Evolutionary conservation across 2,329 filamentous ascomycete species (phyloP).

Genomic region (Diaporthe citrichinensis): DNA sequence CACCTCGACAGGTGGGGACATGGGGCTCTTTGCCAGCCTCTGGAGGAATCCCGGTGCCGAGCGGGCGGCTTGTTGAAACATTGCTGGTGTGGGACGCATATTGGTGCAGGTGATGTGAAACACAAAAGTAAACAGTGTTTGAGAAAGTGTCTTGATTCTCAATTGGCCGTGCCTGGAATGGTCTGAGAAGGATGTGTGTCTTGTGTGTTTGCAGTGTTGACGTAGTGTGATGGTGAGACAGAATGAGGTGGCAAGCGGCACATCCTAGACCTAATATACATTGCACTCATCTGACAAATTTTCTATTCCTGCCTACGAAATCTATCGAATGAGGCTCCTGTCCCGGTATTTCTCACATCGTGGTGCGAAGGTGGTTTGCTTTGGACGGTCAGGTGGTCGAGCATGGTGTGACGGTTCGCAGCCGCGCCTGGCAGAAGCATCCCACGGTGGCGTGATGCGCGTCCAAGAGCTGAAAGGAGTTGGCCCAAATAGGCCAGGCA

Average conservation of each 20-base stretch:
- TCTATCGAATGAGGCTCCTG: background rate
- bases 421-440: constrained; percentile 26
- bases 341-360: constrained; percentile 21
- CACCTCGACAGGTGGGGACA: constrained; percentile 39
- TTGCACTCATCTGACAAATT: background rate
- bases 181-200: constrained; percentile 28
- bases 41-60: constrained; percentile 33
- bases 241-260: constrained; percentile 9
- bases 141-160: background rate
- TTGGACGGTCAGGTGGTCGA: constrained; percentile 8
- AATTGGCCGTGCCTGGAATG: background rate
- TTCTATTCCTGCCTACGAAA: background rate
- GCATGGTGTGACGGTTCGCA: constrained; percentile 34
- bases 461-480: background rate
- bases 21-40: constrained; percentile 37
- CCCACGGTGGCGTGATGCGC: constrained; percentile 41
- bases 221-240: constrained; percentile 35
- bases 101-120: background rate
- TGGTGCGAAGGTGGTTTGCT: constrained; percentile 37
- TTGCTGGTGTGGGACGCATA: constrained; percentile 40
- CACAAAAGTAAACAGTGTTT: background rate
- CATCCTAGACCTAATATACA: constrained; percentile 36
- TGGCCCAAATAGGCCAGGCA: background rate
- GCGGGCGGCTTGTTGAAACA: constrained; percentile 36
- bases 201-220: constrained; percentile 5